phyloP scores from a whole-genome alignment of 1,284 basidiomycete species.

The Trichosporon sp. region DNA sequence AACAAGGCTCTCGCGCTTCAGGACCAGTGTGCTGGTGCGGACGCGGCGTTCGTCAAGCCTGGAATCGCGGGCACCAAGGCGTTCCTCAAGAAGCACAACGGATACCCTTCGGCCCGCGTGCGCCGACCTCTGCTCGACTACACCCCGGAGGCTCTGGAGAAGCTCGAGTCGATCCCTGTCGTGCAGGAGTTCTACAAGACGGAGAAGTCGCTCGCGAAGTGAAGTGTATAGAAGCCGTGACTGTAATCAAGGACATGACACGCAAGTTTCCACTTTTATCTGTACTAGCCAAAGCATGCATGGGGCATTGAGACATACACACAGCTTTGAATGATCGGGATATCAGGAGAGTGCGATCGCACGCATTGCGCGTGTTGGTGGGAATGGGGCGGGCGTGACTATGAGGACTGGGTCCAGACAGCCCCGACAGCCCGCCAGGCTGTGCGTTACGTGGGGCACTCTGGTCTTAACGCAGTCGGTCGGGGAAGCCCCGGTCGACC shows the following conservation, averaged over 20 bases:
- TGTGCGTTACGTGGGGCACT: not conserved
- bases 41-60: slow-evolving; percentile 74
- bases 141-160: slow-evolving; percentile 61
- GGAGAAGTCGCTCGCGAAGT: slow-evolving; percentile 63
- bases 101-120: slow-evolving; percentile 67
- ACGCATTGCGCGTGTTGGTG: not conserved
- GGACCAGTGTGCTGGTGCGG: slow-evolving; percentile 74
- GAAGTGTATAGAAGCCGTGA: not conserved
- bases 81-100: slow-evolving; percentile 68
- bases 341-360: not conserved
- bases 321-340: not conserved
- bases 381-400: not conserved
- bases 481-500: not conserved
- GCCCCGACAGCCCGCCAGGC: too few relatives aligned
- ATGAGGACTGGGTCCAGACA: not conserved
- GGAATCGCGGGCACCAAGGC: slow-evolving; percentile 82
- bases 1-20: slow-evolving; percentile 74
- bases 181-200: slow-evolving; percentile 67
- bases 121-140: slow-evolving; percentile 74
- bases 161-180: slow-evolving; percentile 70
- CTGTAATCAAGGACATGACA: not conserved
- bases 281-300: slow-evolving; percentile 8
- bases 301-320: slow-evolving; percentile 5
- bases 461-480: too few relatives aligned
- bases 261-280: not conserved